Base-by-base conservation (phyloP, 495 filamentous ascomycete genomes). In the Talaromyces proteolyticus region DNA sequence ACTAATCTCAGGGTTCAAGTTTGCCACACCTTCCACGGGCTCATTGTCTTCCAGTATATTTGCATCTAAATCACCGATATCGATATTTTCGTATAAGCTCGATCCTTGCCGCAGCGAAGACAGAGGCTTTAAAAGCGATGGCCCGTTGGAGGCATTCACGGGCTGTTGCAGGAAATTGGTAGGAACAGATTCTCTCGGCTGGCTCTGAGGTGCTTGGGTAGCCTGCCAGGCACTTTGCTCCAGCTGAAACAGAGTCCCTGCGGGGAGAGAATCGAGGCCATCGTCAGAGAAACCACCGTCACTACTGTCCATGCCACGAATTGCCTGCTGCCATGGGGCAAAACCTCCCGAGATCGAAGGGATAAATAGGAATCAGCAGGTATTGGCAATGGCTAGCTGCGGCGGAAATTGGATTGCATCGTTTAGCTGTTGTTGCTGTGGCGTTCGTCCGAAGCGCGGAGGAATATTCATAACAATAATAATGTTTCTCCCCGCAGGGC, bases 241-340 rank as follows among this genome's bases (percentile, higher is more conserved):
- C 21, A 85, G 60, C 55, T 79, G 66, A 38, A 68, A 61, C 44
- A 80, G 65, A 12, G 75, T 69, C 53, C 76, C 65, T 20, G 70
- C 56, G 39, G 79, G 76, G 42, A 85, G 62, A 48, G 68, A 70
- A 56, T 82, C 81, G 53, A 49, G 16, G 55, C 74, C 77, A 59
- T 85, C 78, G 62, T 85, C 85, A 53, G 74, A 81, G 66, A 84
- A 85, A 60, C 73, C 75, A 47, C 84, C 82, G 62, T 85, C 81
- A 56, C 78, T 79, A 69, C 67, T 68, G 53, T 69, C 78, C 79
- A 82, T 82, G 62, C 73, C 73, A 69, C 57, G 38, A 50, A 59
- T 23, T 23, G 14, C 54, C 44, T 53, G 50, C 60, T 60, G 70
- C 69, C 74, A 72, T 75, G 68, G 40, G 38, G 18, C 7, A 41